A percentile compares a stretch with the other conserved stretches of the same genome.
These are phyloP conservation scores for Arabidopsis arenosa DNA, from an alignment of 345 rosid genomes.

Conservation along the genomic window DNA sequence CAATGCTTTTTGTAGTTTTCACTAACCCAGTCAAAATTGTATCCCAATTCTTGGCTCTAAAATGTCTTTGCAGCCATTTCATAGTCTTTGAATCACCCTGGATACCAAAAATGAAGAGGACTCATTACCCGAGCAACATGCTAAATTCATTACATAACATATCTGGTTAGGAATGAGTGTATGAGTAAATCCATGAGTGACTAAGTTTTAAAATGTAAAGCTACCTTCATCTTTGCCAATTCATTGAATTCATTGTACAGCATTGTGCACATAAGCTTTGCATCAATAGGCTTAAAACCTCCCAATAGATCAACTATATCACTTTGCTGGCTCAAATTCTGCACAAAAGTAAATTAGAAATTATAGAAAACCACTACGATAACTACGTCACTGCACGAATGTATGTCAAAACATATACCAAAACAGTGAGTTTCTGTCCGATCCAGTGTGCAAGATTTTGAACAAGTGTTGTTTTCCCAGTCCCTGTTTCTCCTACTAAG, in stretches of 20 bases:
- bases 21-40: constrained; percentile 55
- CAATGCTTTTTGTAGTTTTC: constrained; percentile 47
- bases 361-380: constrained; percentile 14
- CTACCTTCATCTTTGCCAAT: constrained; percentile 67
- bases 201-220: constrained; percentile 11
- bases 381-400: constrained; percentile 22
- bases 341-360: constrained; percentile 20
- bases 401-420: constrained; percentile 64
- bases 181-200: constrained; percentile 7
- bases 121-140: constrained; percentile 34
- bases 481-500: constrained; percentile 99
- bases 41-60: constrained; percentile 67
- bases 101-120: constrained; percentile 39
- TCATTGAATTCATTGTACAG: constrained; percentile 71
- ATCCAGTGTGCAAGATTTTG: constrained; percentile 82
- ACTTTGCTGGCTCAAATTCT: constrained; percentile 99
- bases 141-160: not conserved
- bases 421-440: constrained; percentile 85
- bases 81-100: constrained; percentile 58
- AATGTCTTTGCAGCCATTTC: constrained; percentile 51
- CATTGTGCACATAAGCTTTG: constrained; percentile 67
- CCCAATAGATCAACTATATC: constrained; percentile 94
- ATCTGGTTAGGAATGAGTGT: constrained; percentile 23
- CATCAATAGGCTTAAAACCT: constrained; percentile 92
- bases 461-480: constrained; percentile 96